Base-by-base conservation (phyloP, 1,284 basidiomycete species). In the Apiotrichum veenhuisii region DNA sequence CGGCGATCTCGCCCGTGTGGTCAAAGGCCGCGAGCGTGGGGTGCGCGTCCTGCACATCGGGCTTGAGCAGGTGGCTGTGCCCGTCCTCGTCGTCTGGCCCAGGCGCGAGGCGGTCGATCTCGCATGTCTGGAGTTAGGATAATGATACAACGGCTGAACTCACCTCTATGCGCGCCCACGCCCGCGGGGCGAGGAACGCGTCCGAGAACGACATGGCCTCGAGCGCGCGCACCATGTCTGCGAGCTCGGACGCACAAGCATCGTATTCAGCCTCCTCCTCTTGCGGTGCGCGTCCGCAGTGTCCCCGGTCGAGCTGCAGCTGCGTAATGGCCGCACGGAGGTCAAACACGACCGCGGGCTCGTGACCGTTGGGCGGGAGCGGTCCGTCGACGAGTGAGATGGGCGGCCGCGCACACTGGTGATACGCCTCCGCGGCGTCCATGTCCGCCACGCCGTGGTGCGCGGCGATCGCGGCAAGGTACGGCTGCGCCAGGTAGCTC, bases 51-150 rank as follows among this genome's bases (percentile, higher is more conserved):
- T 64, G 61, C 2, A 62, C 62, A n/a, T 63, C 57, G 1, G 74
- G 73, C 62, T 80, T 81, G 64, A 76, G 70, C 46, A 89, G 65
- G 53, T 80, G 74, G 15, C 65, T 62, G 60, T 83, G 76, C 2
- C 85, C 86, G 20, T 82, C 66, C 69, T 85, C 83, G 64, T 87
- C 87, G 69, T 88, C 86, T 1, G 71, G 66, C 10, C 79, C 77
- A 18, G 68, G 64, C 10, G 47, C 61, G 47, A 71, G 70, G 20
- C 72, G 65, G 62, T 79, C 78, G 25, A 75, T 68, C n/a, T 80
- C 73, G 30, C 61, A 42, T 14, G 69, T 66, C 81, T 82, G 58
- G 26, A 4, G 45, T 52, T 40, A 49, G 23, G 30, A 60, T 2
- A 22, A 15, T 2, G 8, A 10, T n/a, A 46, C 40, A 9, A 20